Conservation (phyloP, 306 rosid genomes). For the Astragalus glycyphyllos region DNA sequence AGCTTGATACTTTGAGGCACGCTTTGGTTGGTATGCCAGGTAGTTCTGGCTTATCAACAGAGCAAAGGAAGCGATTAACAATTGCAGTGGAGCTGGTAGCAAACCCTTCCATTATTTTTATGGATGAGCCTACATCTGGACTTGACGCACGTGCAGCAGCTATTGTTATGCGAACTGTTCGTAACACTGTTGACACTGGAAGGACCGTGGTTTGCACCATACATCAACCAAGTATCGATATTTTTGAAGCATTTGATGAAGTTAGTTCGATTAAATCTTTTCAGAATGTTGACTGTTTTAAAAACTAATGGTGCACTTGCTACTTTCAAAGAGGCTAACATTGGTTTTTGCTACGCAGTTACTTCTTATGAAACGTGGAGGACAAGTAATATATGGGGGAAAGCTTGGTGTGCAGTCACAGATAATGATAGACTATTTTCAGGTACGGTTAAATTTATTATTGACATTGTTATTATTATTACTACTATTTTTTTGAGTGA, state of each 20-base stretch:
- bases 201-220: slow-evolving; percentile 94
- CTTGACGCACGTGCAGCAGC: slow-evolving; percentile 97
- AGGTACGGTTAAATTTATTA: slow-evolving; percentile 52
- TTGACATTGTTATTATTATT: neutral
- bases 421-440: slow-evolving; percentile 76
- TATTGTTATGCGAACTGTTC: slow-evolving; percentile 88
- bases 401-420: slow-evolving; percentile 78
- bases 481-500: neutral
- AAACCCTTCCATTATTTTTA: slow-evolving; percentile 90
- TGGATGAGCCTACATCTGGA: slow-evolving; percentile 98
- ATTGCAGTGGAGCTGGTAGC: slow-evolving; percentile 96
- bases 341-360: slow-evolving; percentile 57
- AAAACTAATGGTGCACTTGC: slow-evolving; percentile 35
- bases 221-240: slow-evolving; percentile 91
- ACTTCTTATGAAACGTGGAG: slow-evolving; percentile 94
- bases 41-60: slow-evolving; percentile 85
- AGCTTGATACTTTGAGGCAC: slow-evolving; percentile 72
- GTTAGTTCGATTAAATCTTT: slow-evolving; percentile 48
- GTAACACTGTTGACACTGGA: slow-evolving; percentile 93
- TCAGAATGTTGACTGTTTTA: slow-evolving; percentile 11
- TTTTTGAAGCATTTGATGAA: slow-evolving; percentile 94
- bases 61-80: slow-evolving; percentile 87
- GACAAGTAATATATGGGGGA: slow-evolving; percentile 84
- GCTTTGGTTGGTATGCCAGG: slow-evolving; percentile 95
- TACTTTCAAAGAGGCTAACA: slow-evolving; percentile 30